phyloP scores from a whole-genome alignment of 257 asterid species.

The Solanum ossicruentum region DNA sequence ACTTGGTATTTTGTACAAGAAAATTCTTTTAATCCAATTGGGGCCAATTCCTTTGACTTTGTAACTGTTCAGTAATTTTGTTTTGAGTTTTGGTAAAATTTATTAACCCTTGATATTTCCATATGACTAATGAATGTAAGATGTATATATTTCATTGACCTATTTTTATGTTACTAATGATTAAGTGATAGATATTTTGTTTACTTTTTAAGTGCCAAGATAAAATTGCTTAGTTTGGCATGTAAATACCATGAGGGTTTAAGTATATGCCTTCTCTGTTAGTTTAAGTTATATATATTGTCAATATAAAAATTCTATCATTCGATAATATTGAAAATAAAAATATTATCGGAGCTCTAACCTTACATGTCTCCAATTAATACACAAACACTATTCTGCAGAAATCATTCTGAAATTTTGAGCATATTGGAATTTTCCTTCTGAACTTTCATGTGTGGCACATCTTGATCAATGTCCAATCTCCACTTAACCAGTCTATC shows the following conservation, averaged over 20 bases:
- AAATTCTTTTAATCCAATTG: too few species aligned
- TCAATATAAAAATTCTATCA: neutral
- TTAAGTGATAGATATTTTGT: neutral
- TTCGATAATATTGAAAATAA: too few species aligned
- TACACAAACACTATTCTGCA: neutral
- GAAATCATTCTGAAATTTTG: neutral
- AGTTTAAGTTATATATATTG: neutral
- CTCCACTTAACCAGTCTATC: too few species aligned
- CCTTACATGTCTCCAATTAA: too few species aligned
- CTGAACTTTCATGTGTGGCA: neutral
- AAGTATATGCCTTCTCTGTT: neutral
- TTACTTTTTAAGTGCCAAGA: neutral
- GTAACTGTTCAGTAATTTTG: neutral
- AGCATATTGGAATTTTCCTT: neutral
- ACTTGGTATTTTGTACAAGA: neutral
- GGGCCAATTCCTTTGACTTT: neutral
- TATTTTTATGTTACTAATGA: neutral
- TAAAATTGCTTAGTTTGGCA: neutral
- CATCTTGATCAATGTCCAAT: too few species aligned
- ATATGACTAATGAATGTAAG: neutral
- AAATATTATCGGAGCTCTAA: too few species aligned
- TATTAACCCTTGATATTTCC: neutral
- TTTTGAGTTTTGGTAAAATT: too few species aligned
- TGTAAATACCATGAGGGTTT: neutral
- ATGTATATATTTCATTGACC: neutral